Base-by-base conservation (phyloP, 345 rosid species). In the Hibiscus syriacus region DNA sequence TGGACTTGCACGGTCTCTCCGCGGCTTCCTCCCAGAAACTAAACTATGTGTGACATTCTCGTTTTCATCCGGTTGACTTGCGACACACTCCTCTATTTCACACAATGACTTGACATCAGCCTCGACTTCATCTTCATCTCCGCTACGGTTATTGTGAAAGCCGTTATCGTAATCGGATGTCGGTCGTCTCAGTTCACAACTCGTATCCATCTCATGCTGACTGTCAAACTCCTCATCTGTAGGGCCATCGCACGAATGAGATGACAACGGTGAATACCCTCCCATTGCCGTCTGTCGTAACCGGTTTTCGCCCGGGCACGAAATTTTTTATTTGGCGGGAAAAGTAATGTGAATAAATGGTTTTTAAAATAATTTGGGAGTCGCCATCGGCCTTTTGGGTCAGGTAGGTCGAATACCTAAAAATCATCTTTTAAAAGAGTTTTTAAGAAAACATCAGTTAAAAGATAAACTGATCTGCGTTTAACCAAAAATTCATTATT, bases 161-260 rank as follows among this genome's bases (percentile, higher is more conserved):
- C 75, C 77, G 64, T 85, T 77, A 48, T 82, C 86, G 39, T 70
- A 75, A 36, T 87, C 92, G 2, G 90, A 84, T 20, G 77, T 75
- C 5, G 76, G 76, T 64, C 78, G 83, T 74, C 85, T 86, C 78
- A 85, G 76, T 64, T 86, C 95, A 39, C 86, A 74, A 82, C 90
- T 85, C 66, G 83, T 85, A 55, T 90, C 98, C 86, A 83, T 87
- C 76, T 90, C 93, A 60, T 80, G 90, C 68, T 83, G 93, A 74
- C 84, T 81, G 55, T 90, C 87, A 22, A 79, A 86, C 3, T 87
- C 87, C 69, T 84, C 84, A 8, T 86, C 88, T 5, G 84, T 79
- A 73, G 75, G 88, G 20, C 54, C 73, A 65, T 81, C 79, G 5
- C 83, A 87, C 26, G 92, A 87, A 74, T 66, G 87, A 66, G 77